These are phyloP conservation scores for Aureobasidium sp. DNA, from an alignment of 2,329 filamentous ascomycete species.

Conservation along the genomic window DNA sequence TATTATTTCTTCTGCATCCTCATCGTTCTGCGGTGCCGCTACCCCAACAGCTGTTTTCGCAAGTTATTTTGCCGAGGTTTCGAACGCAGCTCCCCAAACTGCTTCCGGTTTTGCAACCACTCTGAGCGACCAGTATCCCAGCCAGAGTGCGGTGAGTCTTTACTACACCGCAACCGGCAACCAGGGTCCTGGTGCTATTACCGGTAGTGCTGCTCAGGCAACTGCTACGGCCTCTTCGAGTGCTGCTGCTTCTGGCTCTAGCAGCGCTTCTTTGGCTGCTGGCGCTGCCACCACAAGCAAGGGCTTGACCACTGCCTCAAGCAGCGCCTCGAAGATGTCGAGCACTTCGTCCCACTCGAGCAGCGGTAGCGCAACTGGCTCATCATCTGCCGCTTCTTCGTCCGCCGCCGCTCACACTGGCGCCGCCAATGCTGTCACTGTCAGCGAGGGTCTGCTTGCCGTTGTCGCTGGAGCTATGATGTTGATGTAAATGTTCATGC, in stretches of 20 bases:
- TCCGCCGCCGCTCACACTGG: neutral
- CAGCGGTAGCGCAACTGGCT: neutral
- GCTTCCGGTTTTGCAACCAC: constrained; percentile 26
- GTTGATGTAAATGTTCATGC: neutral
- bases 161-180: constrained; percentile 37
- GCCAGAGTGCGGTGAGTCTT: constrained; percentile 36
- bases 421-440: neutral
- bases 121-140: constrained; percentile 29
- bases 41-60: constrained; percentile 34
- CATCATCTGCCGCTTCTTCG: neutral
- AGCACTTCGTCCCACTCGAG: neutral
- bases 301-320: neutral
- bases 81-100: constrained; percentile 24
- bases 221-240: neutral
- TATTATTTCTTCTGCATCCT: constrained; percentile 33
- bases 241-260: neutral
- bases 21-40: constrained; percentile 31
- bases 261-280: neutral
- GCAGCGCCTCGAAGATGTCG: neutral
- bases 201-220: constrained; percentile 26
- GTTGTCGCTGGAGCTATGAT: constrained; percentile 10
- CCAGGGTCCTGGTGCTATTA: constrained; percentile 39
- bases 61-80: constrained; percentile 27
- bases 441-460: neutral
- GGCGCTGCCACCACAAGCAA: neutral